These are phyloP conservation scores for Endocalyx cinctus DNA, from an alignment of 2,329 filamentous ascomycete species.

Conservation along the genomic window DNA sequence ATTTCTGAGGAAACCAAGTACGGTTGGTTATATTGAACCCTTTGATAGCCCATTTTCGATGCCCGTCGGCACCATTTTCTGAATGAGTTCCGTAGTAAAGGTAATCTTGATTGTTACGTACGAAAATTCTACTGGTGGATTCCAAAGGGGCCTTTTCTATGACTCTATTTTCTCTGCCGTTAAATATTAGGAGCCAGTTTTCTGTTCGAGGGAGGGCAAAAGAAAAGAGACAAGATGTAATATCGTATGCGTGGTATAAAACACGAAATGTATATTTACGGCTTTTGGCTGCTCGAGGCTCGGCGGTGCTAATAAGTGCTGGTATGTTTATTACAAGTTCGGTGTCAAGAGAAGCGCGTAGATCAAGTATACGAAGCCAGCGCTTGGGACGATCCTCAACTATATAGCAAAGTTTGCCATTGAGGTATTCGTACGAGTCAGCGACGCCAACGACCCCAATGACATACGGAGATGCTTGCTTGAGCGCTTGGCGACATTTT, in stretches of 20 bases:
- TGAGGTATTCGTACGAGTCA: constrained; percentile 56
- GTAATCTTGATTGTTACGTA: constrained; percentile 57
- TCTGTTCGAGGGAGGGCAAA: constrained; percentile 29
- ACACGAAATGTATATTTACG: constrained; percentile 45
- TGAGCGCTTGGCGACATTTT: constrained; percentile 56
- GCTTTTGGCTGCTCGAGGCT: constrained; percentile 29
- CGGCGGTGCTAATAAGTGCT: constrained; percentile 30
- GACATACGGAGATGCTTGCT: constrained; percentile 58
- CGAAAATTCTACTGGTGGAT: constrained; percentile 56
- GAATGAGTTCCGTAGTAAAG: constrained; percentile 67
- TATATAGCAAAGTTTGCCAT: constrained; percentile 63
- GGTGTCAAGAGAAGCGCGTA: constrained; percentile 41
- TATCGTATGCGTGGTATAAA: constrained; percentile 51
- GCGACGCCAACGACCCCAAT: constrained; percentile 56
- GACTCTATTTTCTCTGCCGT: constrained; percentile 34
- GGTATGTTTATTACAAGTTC: constrained; percentile 56
- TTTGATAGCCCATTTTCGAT: constrained; percentile 58
- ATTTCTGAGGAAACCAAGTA: constrained; percentile 35
- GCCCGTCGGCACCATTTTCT: constrained; percentile 45
- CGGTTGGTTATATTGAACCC: constrained; percentile 42
- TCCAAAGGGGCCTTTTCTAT: constrained; percentile 37
- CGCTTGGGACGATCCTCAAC: constrained; percentile 32
- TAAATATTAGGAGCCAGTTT: constrained; percentile 51
- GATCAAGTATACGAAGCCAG: constrained; percentile 53
- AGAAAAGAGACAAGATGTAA: constrained; percentile 51